Base-by-base conservation (phyloP, 306 rosid genomes). In the Cicer cuneatum region DNA sequence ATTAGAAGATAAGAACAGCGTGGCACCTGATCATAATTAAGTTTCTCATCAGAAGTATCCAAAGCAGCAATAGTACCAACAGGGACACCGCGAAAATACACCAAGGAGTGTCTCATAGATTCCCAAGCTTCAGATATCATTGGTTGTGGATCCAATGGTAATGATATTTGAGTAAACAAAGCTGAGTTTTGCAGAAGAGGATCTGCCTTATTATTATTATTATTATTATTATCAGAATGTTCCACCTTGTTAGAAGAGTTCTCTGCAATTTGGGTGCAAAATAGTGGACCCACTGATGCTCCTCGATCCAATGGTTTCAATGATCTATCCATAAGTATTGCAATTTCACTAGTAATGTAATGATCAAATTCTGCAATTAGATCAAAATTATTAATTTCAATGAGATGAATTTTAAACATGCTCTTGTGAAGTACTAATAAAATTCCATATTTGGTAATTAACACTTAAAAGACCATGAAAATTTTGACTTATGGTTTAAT, bases 31-130 rank as follows among this genome's bases (percentile, higher is more conserved):
- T 93, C 96, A 85, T 93, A 93, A 49, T 93, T 93, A 24, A 93
- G 89, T 4, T 85, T 83, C 85, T 90, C 96, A 29, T 83, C 94
- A 40, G 93, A 82, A 74, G 66, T 82, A 78, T 93, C 96, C 78
- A 82, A 73, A 6, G 98, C 98, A 80, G 96, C 98, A 78, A 90
- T 93, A 21, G 96, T 93, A 68, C 98, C 98, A 41, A 90, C 95
- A 5, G 97, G 98, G 72, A 75, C 73, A 14, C 93, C 95, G 3
- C 91, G 85, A 75, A 87, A 90, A 76, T 82, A 39, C 7, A 93
- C 92, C 81, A 89, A 82, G 33, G 98, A 86, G 45, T 87, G 86
- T 81, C 85, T 86, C 71, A 93, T 75, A 75, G 90, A 84, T 12
- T 86, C 89, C 98, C 98, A 93, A 66, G 89, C 97, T 83, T 90